Conservation (phyloP, 2,329 filamentous ascomycete species). For the Xylariales sp. region DNA sequence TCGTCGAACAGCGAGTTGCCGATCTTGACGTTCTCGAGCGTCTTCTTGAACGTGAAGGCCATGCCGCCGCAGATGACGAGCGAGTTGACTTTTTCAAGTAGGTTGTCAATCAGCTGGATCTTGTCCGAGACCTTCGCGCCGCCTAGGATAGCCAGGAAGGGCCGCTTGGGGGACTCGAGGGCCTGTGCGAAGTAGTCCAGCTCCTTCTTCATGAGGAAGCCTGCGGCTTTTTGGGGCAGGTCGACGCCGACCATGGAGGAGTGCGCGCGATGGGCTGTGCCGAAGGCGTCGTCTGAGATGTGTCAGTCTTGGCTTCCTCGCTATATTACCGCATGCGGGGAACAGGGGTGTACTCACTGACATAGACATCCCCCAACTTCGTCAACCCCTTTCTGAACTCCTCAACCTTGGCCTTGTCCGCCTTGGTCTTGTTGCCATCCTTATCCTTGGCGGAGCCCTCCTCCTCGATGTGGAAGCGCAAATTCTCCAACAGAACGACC, state of each 20-base stretch:
- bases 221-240: slow-evolving; percentile 92
- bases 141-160: slow-evolving; percentile 97
- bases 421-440: slow-evolving; percentile 96
- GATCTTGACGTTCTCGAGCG: slow-evolving; percentile 84
- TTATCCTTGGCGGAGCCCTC: slow-evolving; percentile 93
- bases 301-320: too few species aligned
- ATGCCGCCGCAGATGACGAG: slow-evolving; percentile 95
- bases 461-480: slow-evolving; percentile 97
- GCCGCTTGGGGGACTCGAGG: slow-evolving; percentile 85
- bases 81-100: slow-evolving; percentile 95
- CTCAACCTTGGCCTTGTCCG: slow-evolving; percentile 86
- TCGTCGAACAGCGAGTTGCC: slow-evolving; percentile 91
- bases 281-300: slow-evolving; percentile 83
- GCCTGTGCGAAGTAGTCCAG: slow-evolving; percentile 99
- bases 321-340: neutral
- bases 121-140: slow-evolving; percentile 99
- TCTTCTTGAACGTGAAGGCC: slow-evolving; percentile 99
- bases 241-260: slow-evolving; percentile 98
- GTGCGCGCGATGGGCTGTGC: slow-evolving; percentile 96
- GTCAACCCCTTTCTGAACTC: slow-evolving; percentile 95
- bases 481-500: slow-evolving; percentile 90
- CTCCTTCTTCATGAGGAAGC: slow-evolving; percentile 99
- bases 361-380: slow-evolving; percentile 88
- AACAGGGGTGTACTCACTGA: slow-evolving; percentile 61
- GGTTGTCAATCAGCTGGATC: slow-evolving; percentile 99